Evolutionary conservation across 768 basidiomycete species (phyloP), one percentile per base, ranked within the genome.

Genomic region (Pisolithus microcarpus): DNA sequence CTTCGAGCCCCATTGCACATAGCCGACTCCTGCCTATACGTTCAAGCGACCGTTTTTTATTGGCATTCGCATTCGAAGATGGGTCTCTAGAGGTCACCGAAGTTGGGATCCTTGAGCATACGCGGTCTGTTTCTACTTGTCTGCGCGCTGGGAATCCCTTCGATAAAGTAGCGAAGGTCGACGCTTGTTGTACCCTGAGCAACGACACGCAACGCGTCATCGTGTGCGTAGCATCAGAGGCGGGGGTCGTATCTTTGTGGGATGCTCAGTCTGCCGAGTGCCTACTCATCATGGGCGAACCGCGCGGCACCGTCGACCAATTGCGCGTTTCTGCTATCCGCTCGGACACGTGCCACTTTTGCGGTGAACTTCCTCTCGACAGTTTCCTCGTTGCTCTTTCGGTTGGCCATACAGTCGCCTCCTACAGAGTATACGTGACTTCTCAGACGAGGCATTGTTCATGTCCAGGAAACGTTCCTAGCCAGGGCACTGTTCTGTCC

Each of bases 231-330:
- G 79, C 80, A 16, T 84, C 87, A 3, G 76, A 81, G 46, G 73
- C 77, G 1, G 88, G 89, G 9, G 70, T 78, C 9, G 72, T 91
- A 19, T 86, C 89, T 0, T 58, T 91, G 11, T 91, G 88, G 89
- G 87, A 91, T 59, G 79, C 74, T 7, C 58, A 68, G n/a, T 81
- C 81, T 6, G 75, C 77, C 10, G 82, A 82, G 55, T 81, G 82
- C 52, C 75, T 90, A 38, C 70, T 75, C 48, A 71, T 81, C 46
- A 62, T 90, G 34, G 81, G 84, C 46, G 79, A 82, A 10, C 69
- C 75, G 0, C 76, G 76, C 52, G 86, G 83, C 2, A 64, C 69
- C 10, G 70, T 91, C 60, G 78, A 71, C 47, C 71, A 76, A 47
- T 59, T 95, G n/a, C 76, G 79, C 23, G 66, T 93, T 45, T 75